Conservation (phyloP, 805 yeast species). For the Lachancea thermotolerans region DNA sequence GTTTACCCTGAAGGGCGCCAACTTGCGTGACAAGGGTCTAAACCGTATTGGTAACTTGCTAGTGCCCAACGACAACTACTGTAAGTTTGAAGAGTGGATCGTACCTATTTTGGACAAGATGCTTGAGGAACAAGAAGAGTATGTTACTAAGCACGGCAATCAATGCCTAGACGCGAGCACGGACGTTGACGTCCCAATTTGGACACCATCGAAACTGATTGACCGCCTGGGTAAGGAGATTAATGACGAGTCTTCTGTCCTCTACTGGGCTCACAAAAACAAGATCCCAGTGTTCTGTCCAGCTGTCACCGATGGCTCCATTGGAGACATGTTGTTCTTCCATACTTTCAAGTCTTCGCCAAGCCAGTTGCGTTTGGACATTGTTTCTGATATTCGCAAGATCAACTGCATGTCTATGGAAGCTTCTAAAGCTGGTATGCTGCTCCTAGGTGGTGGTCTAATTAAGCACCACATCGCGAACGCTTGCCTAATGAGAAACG, state of each 20-base stretch:
- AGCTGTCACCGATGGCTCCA: constrained; percentile 94
- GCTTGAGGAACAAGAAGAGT: constrained; percentile 81
- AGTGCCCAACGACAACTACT: constrained; percentile 97
- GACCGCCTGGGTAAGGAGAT: constrained; percentile 94
- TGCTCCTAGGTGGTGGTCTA: constrained; percentile 92
- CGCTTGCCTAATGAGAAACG: constrained; percentile 98
- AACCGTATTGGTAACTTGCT: constrained; percentile 95
- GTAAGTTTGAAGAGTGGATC: constrained; percentile 97
- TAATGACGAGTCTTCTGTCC: constrained; percentile 84
- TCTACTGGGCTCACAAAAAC: constrained; percentile 98
- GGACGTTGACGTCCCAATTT: constrained; percentile 45
- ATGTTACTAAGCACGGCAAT: constrained; percentile 46
- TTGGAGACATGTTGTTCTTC: constrained; percentile 98
- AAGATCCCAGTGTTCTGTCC: constrained; percentile 96
- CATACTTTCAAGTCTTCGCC: constrained; percentile 96
- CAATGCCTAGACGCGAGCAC: constrained; percentile 49
- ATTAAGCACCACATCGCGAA: constrained; percentile 96
- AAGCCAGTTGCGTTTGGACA: constrained; percentile 79
- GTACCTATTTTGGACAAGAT: constrained; percentile 85
- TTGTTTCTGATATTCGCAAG: constrained; percentile 87
- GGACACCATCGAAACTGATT: constrained; percentile 93
- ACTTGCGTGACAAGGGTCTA: constrained; percentile 88
- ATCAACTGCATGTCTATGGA: constrained; percentile 94
- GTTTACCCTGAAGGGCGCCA: constrained; percentile 71
- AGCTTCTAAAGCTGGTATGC: constrained; percentile 91